Base-by-base conservation (phyloP, 345 rosid species). In the Combretum micranthum region DNA sequence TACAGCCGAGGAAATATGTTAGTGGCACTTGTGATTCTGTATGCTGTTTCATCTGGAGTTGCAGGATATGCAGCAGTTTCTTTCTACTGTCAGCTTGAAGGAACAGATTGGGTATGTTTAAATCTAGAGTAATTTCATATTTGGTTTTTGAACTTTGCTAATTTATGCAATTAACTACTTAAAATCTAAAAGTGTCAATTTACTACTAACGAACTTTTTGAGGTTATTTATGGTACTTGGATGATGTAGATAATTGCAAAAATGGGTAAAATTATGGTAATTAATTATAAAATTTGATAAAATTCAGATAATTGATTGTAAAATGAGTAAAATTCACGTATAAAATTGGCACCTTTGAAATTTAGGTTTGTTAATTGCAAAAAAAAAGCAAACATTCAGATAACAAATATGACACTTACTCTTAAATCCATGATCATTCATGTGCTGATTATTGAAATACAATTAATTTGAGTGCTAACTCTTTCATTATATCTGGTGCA, bases 401-500 rank as follows among this genome's bases (percentile, higher is more conserved):
- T 68, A 19, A 90, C 97, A 21, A 89, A 91, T 25, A 95, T 95
- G 0, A 95, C 92, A 12, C 71, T 89, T 56, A 95, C 95, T 53
- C 78, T 86, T 21, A 92, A 92, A 47, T 84, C 92, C 20, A 86
- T 89, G 39, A 92, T 90, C 25, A 90, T 87, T 4, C 59, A 86
- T 68, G 97, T 95, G 66, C 95, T 92, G n/a, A 84, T 90, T 63
- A 88, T 90, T 2, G 97, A 90, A 90, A 56, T 82, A 88, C 75
- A 83, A 79, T 16, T 2, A 26, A 70, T 76, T 86, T 2, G 97
- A 90, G 80, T 90, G 86, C 65, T 90, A 86, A 69, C 92, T 92
- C 52, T 89, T 95, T 21, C 71, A 78, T 62, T 86, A 88, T 20
- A 86, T n/a, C n/a, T n/a, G n/a, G n/a, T n/a, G n/a, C n/a, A n/a